A percentile compares a stretch with the other conserved stretches of the same genome.
Evolutionary conservation across 139 green algal genomes (phyloP).

Genomic region (Chlamydomonas sp.): DNA sequence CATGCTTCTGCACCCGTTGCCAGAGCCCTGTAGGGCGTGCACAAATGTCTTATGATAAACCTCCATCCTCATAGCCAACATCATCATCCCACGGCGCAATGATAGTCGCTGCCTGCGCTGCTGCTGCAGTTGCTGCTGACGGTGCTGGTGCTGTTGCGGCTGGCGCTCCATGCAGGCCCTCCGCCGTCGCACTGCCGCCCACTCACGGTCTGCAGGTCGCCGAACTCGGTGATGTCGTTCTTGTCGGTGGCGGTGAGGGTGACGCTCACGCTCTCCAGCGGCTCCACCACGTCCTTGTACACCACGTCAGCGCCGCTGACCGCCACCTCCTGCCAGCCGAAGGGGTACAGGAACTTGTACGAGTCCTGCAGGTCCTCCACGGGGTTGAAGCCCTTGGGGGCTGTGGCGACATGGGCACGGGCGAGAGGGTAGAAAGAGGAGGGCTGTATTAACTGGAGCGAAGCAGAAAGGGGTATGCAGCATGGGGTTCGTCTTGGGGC

Average conservation of each 20-base stretch:
- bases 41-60: too few species aligned
- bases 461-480: neutral
- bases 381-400: constrained; percentile 75
- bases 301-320: constrained; percentile 92
- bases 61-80: too few species aligned
- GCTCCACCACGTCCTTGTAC: constrained; percentile 99
- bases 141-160: too few species aligned
- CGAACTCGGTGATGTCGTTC: constrained; percentile 87
- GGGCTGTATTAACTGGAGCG: neutral
- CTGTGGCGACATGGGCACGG: constrained; percentile 2
- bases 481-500: neutral
- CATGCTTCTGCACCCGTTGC: too few species aligned
- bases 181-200: neutral
- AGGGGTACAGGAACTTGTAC: constrained; percentile 97
- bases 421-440: neutral
- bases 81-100: too few species aligned
- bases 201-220: constrained; percentile 44
- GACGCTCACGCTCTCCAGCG: constrained; percentile 93
- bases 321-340: constrained; percentile 94
- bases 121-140: too few species aligned
- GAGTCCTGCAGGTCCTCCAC: constrained; percentile 89
- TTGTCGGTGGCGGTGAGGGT: constrained; percentile 92
- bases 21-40: too few species aligned
- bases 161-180: too few species aligned
- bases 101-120: too few species aligned